Conservation (phyloP, 805 yeast species). For the Wickerhamiella vanderwaltii region DNA sequence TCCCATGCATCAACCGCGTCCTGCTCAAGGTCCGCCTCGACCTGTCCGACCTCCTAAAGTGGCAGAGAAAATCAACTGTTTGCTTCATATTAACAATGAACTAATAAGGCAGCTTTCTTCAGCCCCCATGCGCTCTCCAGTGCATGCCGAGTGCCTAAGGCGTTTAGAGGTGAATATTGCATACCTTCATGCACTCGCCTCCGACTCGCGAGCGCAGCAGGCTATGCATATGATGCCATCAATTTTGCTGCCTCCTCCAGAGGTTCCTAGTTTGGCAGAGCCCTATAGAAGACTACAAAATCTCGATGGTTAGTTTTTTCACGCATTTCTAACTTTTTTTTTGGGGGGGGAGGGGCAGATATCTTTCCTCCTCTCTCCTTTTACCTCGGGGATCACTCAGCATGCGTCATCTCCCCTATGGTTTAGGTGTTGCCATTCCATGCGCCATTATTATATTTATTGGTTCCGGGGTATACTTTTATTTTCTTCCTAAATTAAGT, state of each 20-base stretch:
- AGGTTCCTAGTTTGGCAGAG: slow-evolving; percentile 1
- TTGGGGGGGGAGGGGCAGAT: too few relatives aligned
- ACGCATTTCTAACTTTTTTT: neutral
- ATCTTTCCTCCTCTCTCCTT: neutral
- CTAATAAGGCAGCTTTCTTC: slow-evolving; percentile 3
- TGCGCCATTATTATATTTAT: slow-evolving; percentile 6
- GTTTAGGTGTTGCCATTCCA: slow-evolving; percentile 12
- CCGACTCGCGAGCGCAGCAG: slow-evolving; percentile 3
- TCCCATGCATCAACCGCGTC: too few relatives aligned
- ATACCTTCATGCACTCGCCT: slow-evolving; percentile 8
- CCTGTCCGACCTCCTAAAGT: slow-evolving; percentile 1
- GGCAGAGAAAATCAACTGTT: slow-evolving; percentile 6
- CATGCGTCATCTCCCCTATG: slow-evolving; percentile 12
- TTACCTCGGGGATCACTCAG: neutral
- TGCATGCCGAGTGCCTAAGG: slow-evolving; percentile 5
- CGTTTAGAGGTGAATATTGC: slow-evolving; percentile 6
- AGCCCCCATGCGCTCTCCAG: neutral
- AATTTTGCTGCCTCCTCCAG: slow-evolving; percentile 1
- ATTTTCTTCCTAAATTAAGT: neutral
- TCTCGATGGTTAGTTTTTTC: neutral
- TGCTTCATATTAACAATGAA: slow-evolving; percentile 9
- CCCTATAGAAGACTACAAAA: slow-evolving; percentile 6
- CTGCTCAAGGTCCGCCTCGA: neutral
- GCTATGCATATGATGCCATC: slow-evolving; percentile 1
- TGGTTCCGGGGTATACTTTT: slow-evolving; percentile 9